Conservation (phyloP, 2,329 filamentous ascomycete species). For the Trichoderma oligosporum region DNA sequence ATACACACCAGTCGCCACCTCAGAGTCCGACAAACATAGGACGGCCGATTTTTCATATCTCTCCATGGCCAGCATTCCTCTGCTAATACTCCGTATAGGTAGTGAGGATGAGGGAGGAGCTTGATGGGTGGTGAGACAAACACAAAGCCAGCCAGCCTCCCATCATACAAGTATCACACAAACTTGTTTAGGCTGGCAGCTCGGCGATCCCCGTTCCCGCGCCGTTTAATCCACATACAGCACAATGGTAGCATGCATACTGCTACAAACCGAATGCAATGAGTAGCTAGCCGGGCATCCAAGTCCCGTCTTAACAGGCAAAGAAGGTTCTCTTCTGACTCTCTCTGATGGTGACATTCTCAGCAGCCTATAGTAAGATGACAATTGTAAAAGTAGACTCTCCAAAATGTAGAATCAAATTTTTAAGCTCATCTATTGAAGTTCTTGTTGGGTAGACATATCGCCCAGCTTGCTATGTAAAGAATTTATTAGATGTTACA, state of each 20-base stretch:
- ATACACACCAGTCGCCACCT: background rate
- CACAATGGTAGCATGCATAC: background rate
- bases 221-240: background rate
- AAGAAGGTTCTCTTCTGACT: too few species aligned
- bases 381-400: too few species aligned
- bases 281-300: background rate
- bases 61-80: background rate
- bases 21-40: background rate
- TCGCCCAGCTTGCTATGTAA: too few species aligned
- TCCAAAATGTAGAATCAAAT: too few species aligned
- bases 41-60: background rate
- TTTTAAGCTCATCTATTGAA: too few species aligned
- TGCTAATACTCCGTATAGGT: too few species aligned
- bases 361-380: too few species aligned
- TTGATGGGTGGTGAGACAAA: background rate
- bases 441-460: too few species aligned
- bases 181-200: background rate
- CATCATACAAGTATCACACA: conserved; percentile 1
- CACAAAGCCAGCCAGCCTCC: conserved; percentile 1
- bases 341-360: too few species aligned
- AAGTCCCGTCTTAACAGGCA: too few species aligned
- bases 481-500: too few species aligned
- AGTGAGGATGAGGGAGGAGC: background rate
- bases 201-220: conserved; percentile 7
- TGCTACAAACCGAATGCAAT: background rate